Evolutionary conservation across 1,284 basidiomycete genomes (phyloP), one percentile per base, ranked within the genome.

Genomic region (Rhodotorula sp.): DNA sequence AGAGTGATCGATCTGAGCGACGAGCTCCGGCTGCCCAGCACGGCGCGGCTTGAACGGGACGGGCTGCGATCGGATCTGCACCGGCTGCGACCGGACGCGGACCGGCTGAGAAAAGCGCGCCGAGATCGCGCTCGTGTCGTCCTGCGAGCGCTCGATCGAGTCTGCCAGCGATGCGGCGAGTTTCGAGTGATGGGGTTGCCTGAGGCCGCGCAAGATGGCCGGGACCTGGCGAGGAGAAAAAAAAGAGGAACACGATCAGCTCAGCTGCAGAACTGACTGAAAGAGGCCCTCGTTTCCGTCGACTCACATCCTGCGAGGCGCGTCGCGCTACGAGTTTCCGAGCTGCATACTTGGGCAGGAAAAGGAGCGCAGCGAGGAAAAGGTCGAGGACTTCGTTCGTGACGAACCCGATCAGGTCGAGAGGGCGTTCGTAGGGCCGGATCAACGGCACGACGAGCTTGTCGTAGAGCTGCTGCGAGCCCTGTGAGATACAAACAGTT

Each of bases 371-470:
- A 4, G 45, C 60, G 29, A 68, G 0, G 15, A 29, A 24, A 17
- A 74, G 24, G 30, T 72, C 68, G 68, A 70, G 42, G 24, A 64
- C 18, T 33, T 74, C 70, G 44, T 62, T 37, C 4, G 59, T 6
- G n/a, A 71, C 61, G 62, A 69, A 69, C 3, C 67, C 67, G 26
- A 67, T 18, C 10, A 62, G 46, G 63, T 75, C 74, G 33, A 75
- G 65, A 3, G 74, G 67, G 0, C 67, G 63, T 30, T 75, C 74
- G 65, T 71, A 73, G 1, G 67, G 71, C 45, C 55, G 62, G 20
- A 75, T 55, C 4, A 57, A 14, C 2, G 71, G 74, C 42, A 45
- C 63, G 60, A 75, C 58, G 17, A 65, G 14, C 44, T 73, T 71
- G 56, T 68, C 64, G n/a, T 67, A 75, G 15, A 73, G 22, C 26